phyloP scores from a whole-genome alignment of 2,329 filamentous ascomycete genomes.

The Ophiostoma himal-ulmi region DNA sequence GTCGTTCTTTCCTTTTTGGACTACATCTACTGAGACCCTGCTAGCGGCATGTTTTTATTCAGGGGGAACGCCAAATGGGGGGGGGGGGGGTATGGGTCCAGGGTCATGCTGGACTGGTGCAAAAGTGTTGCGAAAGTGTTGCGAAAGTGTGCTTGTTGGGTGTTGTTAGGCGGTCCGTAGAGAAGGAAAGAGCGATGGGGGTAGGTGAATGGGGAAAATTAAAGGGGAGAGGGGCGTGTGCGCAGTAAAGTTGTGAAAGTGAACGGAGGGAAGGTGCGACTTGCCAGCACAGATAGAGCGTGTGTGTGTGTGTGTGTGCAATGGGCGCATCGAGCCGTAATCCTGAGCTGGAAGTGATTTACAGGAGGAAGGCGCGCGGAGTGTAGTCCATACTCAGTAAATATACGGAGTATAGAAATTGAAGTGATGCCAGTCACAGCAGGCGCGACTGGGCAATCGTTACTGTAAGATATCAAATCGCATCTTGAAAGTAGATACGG shows the following conservation, averaged over 20 bases:
- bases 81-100: constrained; percentile 9
- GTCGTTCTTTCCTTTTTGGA: constrained; percentile 18
- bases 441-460: neutral
- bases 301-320: neutral
- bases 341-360: constrained; percentile 15
- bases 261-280: constrained; percentile 6
- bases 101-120: constrained; percentile 16
- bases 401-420: neutral
- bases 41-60: constrained; percentile 21
- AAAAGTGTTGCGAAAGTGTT: neutral
- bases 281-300: neutral
- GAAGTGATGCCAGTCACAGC: neutral
- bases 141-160: neutral
- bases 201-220: constrained; percentile 2
- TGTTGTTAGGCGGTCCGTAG: neutral
- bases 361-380: constrained; percentile 13
- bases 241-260: constrained; percentile 17
- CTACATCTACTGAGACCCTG: constrained; percentile 14
- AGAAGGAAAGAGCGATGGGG: constrained; percentile 19
- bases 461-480: neutral
- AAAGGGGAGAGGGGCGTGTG: constrained; percentile 24
- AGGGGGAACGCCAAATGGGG: constrained; percentile 20
- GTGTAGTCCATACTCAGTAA: neutral
- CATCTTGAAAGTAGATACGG: neutral
- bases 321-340: constrained; percentile 2